A percentile compares a stretch with the other conserved stretches of the same genome.
These are phyloP conservation scores for Sequoiadendron giganteum DNA, from an alignment of 75 land plant genomes.

Conservation along the genomic window DNA sequence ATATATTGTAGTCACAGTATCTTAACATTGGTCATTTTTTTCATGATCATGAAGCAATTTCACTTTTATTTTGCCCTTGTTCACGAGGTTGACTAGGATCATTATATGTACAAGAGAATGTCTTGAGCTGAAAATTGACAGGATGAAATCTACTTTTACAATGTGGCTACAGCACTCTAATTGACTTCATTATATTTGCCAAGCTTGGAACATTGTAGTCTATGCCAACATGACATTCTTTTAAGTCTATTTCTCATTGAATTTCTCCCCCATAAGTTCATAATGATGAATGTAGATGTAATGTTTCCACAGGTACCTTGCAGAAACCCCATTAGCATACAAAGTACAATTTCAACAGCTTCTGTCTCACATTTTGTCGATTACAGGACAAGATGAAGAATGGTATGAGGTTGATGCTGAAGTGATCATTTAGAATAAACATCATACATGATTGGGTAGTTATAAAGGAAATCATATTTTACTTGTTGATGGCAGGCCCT, in stretches of 20 bases:
- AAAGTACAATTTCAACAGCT: constrained; percentile 55
- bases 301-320: constrained; percentile 65
- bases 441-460: not conserved
- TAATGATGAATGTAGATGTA: not conserved
- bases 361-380: constrained; percentile 59
- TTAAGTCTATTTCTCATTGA: not conserved
- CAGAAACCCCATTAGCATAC: constrained; percentile 81
- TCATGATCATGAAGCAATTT: not conserved
- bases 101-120: not conserved
- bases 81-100: not conserved
- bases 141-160: not conserved
- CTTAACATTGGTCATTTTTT: not conserved
- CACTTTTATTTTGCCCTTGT: not conserved
- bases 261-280: not conserved
- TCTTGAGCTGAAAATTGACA: not conserved
- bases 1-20: not conserved
- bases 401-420: constrained; percentile 30
- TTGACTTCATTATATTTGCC: not conserved
- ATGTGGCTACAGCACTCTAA: not conserved
- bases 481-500: constrained; percentile 52
- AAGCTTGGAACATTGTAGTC: not conserved
- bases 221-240: constrained; percentile 1
- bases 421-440: not conserved
- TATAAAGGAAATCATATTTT: not conserved
- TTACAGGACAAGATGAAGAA: constrained; percentile 65